Evolutionary conservation across 768 basidiomycete species (phyloP).

Genomic region (Pholiota molesta): DNA sequence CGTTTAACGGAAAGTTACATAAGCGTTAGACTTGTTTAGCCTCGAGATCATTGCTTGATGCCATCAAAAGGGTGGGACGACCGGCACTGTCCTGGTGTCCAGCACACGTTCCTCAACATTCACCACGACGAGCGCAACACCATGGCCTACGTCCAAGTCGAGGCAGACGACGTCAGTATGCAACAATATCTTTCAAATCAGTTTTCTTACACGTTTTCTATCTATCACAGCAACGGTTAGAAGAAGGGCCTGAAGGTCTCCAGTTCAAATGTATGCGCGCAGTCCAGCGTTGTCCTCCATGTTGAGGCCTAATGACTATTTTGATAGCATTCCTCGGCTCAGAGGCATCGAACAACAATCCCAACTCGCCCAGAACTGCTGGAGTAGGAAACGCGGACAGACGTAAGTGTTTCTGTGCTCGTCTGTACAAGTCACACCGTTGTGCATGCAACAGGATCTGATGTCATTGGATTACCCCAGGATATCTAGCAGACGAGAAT

Average conservation of each 20-base stretch:
- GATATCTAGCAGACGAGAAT: constrained; percentile 63
- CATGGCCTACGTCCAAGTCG: constrained; percentile 77
- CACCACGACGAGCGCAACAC: constrained; percentile 19
- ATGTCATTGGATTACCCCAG: constrained; percentile 34
- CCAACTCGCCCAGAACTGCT: constrained; percentile 29
- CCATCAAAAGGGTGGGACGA: constrained; percentile 5
- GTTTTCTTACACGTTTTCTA: not conserved
- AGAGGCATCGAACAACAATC: constrained; percentile 34
- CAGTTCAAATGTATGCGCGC: constrained; percentile 67
- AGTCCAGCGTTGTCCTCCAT: not conserved
- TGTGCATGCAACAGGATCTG: too few species aligned
- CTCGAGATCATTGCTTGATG: not conserved
- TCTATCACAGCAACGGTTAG: constrained; percentile 49
- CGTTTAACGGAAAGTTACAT: too few species aligned
- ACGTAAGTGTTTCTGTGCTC: constrained; percentile 36
- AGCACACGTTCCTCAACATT: constrained; percentile 14
- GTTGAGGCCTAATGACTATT: constrained; percentile 5
- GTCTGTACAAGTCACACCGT: not conserved
- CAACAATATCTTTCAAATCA: not conserved
- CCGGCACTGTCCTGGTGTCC: too few species aligned
- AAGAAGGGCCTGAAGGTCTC: constrained; percentile 70
- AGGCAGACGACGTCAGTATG: constrained; percentile 64
- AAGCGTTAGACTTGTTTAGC: not conserved
- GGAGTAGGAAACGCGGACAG: constrained; percentile 55
- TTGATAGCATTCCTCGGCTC: constrained; percentile 59